Conservation (phyloP, 192 early-diverging fungal genomes). For the Linnemannia exigua region DNA sequence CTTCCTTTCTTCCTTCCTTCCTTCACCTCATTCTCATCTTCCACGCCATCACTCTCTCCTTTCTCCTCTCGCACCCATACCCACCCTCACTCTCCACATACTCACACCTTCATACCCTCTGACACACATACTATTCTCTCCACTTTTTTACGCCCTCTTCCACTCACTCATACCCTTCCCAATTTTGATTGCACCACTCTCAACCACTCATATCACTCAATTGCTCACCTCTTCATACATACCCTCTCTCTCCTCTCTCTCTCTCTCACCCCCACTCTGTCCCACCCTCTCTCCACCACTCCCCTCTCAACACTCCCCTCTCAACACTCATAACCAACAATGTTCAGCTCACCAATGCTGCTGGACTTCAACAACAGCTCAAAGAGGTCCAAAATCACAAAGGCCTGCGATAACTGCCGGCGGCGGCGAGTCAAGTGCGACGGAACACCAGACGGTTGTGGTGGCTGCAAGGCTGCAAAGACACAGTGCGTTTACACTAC, state of each 20-base stretch:
- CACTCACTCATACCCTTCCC: background rate
- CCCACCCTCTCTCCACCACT: too few relatives aligned
- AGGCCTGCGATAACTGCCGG: constrained; percentile 73
- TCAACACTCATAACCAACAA: background rate
- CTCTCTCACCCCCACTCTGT: too few relatives aligned
- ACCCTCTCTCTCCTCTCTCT: background rate
- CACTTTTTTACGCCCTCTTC: background rate
- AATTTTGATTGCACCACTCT: background rate
- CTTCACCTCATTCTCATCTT: background rate
- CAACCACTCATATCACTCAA: background rate
- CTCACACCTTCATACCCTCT: background rate
- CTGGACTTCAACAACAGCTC: constrained; percentile 48
- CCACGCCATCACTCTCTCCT: background rate
- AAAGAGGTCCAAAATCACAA: constrained; percentile 60
- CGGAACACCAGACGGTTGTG: constrained; percentile 70
- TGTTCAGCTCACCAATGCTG: constrained; percentile 54
- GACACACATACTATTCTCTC: background rate
- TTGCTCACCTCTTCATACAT: background rate
- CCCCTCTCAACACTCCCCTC: background rate
- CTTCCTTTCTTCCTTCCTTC: background rate
- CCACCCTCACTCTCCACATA: background rate
- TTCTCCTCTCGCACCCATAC: background rate
- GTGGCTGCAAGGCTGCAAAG: constrained; percentile 71
- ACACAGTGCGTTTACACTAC: constrained; percentile 74
- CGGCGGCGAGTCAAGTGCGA: constrained; percentile 81